phyloP scores from a whole-genome alignment of 805 yeast species.

The Yarrowia sp. region DNA sequence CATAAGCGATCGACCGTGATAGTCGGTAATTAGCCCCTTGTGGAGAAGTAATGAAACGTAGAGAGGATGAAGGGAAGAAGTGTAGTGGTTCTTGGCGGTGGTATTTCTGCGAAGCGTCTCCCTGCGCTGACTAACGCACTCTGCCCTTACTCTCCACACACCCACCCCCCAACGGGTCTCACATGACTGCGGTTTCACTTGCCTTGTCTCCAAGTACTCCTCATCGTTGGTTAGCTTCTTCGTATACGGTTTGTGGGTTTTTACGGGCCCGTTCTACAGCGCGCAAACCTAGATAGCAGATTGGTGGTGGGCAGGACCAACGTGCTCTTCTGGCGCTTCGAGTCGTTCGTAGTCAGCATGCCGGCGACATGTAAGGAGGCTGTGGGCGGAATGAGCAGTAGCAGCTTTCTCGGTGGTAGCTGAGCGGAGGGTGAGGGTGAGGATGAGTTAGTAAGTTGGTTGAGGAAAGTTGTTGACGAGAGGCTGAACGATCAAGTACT shows the following conservation, averaged over 20 bases:
- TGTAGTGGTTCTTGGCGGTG: too few relatives aligned
- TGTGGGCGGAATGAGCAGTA: neutral
- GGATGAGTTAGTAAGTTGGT: too few relatives aligned
- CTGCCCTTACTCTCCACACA: too few relatives aligned
- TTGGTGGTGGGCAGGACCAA: conserved; percentile 7
- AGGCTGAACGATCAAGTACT: too few relatives aligned
- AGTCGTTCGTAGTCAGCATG: conserved; percentile 4
- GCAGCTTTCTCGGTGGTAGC: too few relatives aligned
- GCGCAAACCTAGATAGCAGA: conserved; percentile 16
- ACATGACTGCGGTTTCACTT: neutral
- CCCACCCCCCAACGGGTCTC: conserved; percentile 1
- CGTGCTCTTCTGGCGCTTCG: neutral
- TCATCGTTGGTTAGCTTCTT: neutral
- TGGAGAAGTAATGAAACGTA: neutral
- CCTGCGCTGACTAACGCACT: neutral
- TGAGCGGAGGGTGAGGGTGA: too few relatives aligned
- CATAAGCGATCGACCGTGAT: conserved; percentile 12
- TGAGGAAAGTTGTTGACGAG: too few relatives aligned
- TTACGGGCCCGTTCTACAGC: conserved; percentile 5
- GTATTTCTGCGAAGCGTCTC: too few relatives aligned
- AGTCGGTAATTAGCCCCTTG: conserved; percentile 4
- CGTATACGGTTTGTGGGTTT: conserved; percentile 30
- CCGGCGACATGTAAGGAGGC: neutral
- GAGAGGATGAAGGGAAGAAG: neutral
- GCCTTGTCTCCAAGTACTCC: neutral